Base-by-base conservation (phyloP, 345 rosid species). In the Heritiera fomes region DNA sequence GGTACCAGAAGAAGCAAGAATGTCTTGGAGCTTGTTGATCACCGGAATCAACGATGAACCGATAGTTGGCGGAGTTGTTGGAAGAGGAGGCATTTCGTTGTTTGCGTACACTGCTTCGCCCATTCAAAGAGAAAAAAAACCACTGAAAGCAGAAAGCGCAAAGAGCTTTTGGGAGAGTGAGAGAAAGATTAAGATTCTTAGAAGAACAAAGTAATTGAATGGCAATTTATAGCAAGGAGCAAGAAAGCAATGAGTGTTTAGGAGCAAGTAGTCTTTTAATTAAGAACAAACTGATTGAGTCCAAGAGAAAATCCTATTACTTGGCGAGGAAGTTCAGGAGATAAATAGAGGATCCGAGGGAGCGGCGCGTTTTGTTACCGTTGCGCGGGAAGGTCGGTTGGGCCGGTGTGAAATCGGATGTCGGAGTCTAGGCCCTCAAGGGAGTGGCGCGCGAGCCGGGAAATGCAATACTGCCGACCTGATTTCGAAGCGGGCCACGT, bases 1-100 rank as follows among this genome's bases (percentile, higher is more conserved):
- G 50, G 41, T 28, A n/a, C 77, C 77, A n/a, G 82, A 60, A 6
- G 78, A 79, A 41, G 80, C 79, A n/a, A 86, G 46, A 45, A 83
- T 86, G 70, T 86, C 88, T 52, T 82, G 85, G 15, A 86, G 78
- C 77, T 77, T 79, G 77, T 80, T 80, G 72, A 86, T 62, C 8
- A 78, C 73, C 56, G 86, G 88, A 40, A 86, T 82, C 75, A 86
- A 52, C 12, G 88, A 86, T 9, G 86, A 81, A 5, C 88, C 86
- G 8, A 83, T 73, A 9, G 74, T 73, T 8, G 46, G 23, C 73
- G 18, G 61, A 23, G 28, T 23, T 23, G 28, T 23, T 23, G 28
- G 28, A 23, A 23, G 28, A 23, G 28, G 28, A 14, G 69, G 55
- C 38, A 20, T 70, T 18, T 61, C 20, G 17, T 55, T 38, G 13